A percentile compares a stretch with the other conserved stretches of the same genome.
phyloP scores from a whole-genome alignment of 1,284 basidiomycete species.

The Trametes polyzona region DNA sequence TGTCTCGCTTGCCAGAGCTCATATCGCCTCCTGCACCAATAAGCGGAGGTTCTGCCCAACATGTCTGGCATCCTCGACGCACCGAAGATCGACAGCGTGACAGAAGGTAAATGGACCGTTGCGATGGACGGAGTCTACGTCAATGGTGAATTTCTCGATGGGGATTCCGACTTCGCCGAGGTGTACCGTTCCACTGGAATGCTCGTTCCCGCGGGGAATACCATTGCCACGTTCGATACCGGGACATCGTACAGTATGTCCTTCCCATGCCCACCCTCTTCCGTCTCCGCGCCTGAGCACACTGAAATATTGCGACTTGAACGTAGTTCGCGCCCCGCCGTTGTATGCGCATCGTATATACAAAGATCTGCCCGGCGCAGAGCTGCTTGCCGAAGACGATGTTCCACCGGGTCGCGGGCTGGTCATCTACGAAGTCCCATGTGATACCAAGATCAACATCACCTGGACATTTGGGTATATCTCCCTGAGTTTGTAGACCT shows the following conservation, averaged over 20 bases:
- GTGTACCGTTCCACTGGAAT: background rate
- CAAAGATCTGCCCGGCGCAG: conserved; percentile 13
- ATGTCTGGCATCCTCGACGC: conserved; percentile 8
- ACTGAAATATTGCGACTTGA: background rate
- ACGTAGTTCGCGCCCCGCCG: conserved; percentile 14
- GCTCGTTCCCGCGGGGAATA: background rate
- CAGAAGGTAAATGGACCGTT: conserved; percentile 4
- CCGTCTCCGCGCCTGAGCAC: background rate
- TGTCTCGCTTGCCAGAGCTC: background rate
- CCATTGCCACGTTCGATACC: conserved; percentile 11
- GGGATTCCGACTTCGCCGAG: too few relatives aligned
- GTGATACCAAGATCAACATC: conserved; percentile 9
- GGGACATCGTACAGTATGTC: conserved; percentile 7
- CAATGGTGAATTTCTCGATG: conserved; percentile 10
- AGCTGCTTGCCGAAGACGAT: background rate
- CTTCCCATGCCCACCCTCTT: too few relatives aligned
- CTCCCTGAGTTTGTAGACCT: background rate
- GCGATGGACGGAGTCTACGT: conserved; percentile 17
- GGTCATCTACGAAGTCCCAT: conserved; percentile 13
- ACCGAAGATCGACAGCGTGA: conserved; percentile 3
- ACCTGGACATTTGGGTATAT: conserved; percentile 18
- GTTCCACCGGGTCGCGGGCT: background rate
- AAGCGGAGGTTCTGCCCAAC: conserved; percentile 18
- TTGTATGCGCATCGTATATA: conserved; percentile 21
- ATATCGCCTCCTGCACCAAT: background rate